Percentiles rank a stretch among this genome's conserved stretches.
phyloP scores from a whole-genome alignment of 2,329 filamentous ascomycete genomes.

The Aureobasidium subglaciale region DNA sequence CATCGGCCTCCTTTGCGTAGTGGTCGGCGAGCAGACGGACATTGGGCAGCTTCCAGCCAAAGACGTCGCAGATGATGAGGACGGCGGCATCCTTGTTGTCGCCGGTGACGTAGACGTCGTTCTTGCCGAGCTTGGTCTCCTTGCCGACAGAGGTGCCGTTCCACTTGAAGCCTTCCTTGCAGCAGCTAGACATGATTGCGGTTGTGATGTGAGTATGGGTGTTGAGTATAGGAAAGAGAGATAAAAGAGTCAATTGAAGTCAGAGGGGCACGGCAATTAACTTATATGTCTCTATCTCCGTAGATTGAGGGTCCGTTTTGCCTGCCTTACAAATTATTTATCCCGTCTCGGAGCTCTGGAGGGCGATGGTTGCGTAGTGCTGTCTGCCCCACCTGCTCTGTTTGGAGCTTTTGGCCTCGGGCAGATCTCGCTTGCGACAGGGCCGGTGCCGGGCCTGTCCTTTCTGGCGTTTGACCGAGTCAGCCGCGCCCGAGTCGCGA shows the following conservation, averaged over 20 bases:
- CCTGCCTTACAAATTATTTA: slow-evolving; percentile 2
- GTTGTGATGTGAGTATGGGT: neutral
- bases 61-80: slow-evolving; percentile 27
- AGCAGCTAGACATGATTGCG: slow-evolving; percentile 19
- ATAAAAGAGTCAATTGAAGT: neutral
- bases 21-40: slow-evolving; percentile 41
- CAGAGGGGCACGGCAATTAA: neutral
- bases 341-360: neutral
- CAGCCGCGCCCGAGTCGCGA: neutral
- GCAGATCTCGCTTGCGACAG: neutral
- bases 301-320: neutral
- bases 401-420: neutral
- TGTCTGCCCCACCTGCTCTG: neutral
- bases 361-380: too few relatives aligned
- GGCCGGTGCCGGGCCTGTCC: neutral
- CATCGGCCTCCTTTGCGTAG: slow-evolving; percentile 39
- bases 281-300: neutral
- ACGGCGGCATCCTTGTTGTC: slow-evolving; percentile 23
- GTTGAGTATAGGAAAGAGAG: neutral
- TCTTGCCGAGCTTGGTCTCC: slow-evolving; percentile 18
- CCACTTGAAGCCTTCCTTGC: slow-evolving; percentile 25
- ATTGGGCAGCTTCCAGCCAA: slow-evolving; percentile 42
- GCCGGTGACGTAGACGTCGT: slow-evolving; percentile 25
- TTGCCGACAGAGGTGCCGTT: slow-evolving; percentile 21
- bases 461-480: neutral